Percentiles rank a stretch among this genome's conserved stretches.
phyloP scores from a whole-genome alignment of 345 rosid species.

The Pistacia integerrima region DNA sequence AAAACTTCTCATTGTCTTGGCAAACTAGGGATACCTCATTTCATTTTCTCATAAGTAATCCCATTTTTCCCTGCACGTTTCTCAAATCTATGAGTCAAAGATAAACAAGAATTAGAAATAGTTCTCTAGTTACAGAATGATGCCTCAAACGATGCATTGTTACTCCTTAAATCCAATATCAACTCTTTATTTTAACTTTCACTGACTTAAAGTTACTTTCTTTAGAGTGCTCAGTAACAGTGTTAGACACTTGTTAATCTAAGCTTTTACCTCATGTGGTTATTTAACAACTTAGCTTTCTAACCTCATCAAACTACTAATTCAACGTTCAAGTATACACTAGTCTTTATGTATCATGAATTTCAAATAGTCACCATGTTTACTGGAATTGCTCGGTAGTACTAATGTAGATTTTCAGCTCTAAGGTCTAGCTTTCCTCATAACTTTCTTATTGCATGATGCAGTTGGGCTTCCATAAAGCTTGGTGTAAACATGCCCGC shows the following conservation, averaged over 20 bases:
- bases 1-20: neutral
- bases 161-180: neutral
- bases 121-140: neutral
- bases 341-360: neutral
- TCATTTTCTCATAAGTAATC: neutral
- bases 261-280: too few species aligned
- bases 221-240: too few species aligned
- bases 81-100: neutral
- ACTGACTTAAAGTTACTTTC: neutral
- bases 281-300: neutral
- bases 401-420: neutral
- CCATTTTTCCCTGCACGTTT: neutral
- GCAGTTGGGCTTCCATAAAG: constrained; percentile 67
- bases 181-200: neutral
- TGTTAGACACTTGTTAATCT: too few species aligned
- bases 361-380: neutral
- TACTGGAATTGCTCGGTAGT: neutral
- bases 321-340: neutral
- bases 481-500: constrained; percentile 82
- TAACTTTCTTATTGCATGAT: constrained; percentile 20
- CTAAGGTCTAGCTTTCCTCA: neutral
- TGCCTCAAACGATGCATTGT: neutral
- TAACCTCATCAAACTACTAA: neutral
- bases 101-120: neutral
- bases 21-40: neutral